Conservation (phyloP, 495 filamentous ascomycete genomes). For the Xylaria castorea region DNA sequence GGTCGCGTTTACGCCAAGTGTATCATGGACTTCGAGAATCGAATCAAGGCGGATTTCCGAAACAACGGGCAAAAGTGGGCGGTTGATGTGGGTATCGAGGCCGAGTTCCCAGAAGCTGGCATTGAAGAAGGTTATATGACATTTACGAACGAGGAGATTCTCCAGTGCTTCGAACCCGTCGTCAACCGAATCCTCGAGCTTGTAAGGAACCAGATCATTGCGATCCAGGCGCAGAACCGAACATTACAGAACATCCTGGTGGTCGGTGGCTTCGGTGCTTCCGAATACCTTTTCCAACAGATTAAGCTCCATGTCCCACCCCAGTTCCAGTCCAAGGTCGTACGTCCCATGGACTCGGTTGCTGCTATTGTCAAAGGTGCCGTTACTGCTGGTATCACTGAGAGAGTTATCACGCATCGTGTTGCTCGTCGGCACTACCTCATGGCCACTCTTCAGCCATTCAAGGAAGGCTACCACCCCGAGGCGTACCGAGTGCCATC, state of each 20-base stretch:
- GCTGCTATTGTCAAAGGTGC: conserved; percentile 80
- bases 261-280: conserved; percentile 76
- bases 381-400: conserved; percentile 90
- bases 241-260: conserved; percentile 76
- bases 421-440: conserved; percentile 98
- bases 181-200: conserved; percentile 77
- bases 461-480: conserved; percentile 98
- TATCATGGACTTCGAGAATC: conserved; percentile 82
- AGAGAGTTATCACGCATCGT: conserved; percentile 94
- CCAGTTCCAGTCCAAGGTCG: conserved; percentile 79
- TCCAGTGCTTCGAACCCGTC: conserved; percentile 77
- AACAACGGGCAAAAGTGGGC: conserved; percentile 83
- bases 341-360: conserved; percentile 78
- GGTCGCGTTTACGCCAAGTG: conserved; percentile 79
- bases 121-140: conserved; percentile 83
- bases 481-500: conserved; percentile 97
- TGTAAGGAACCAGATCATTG: conserved; percentile 78
- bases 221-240: conserved; percentile 77
- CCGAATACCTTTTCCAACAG: conserved; percentile 81
- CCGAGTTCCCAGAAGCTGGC: conserved; percentile 76
- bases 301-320: conserved; percentile 84
- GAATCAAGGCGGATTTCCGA: conserved; percentile 81
- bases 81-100: conserved; percentile 78
- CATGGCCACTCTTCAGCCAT: conserved; percentile 98
- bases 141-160: conserved; percentile 81